Percentiles rank a stretch among this genome's conserved stretches.
Conservation (phyloP, 129 eudicot genomes). For the Scalesia atractyloides region DNA sequence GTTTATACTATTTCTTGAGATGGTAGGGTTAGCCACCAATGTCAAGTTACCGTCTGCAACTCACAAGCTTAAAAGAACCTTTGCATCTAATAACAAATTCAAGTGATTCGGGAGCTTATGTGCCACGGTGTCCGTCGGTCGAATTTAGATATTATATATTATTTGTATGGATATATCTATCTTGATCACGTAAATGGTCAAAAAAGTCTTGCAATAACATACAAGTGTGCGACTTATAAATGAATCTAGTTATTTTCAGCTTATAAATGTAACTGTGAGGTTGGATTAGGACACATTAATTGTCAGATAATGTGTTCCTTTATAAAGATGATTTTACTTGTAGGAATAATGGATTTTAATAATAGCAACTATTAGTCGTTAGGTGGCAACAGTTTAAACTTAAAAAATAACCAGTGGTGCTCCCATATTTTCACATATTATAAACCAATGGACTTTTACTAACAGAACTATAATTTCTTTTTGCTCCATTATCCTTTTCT, state of each 20-base stretch:
- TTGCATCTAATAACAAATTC: slow-evolving; percentile 14
- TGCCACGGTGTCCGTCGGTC: neutral
- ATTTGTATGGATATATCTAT: neutral
- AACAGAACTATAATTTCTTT: too few relatives aligned
- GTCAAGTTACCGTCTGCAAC: slow-evolving; percentile 63
- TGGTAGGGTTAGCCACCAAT: slow-evolving; percentile 73
- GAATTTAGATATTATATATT: neutral
- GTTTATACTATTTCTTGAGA: slow-evolving; percentile 57
- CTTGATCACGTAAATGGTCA: neutral
- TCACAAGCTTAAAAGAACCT: slow-evolving; percentile 53
- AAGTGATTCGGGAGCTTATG: neutral
- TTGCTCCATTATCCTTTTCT: too few relatives aligned
- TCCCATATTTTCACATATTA: too few relatives aligned
- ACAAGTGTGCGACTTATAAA: neutral
- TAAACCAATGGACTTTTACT: too few relatives aligned
- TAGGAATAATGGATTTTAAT: too few relatives aligned
- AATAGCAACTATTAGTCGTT: too few relatives aligned
- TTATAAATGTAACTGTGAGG: neutral
- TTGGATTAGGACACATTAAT: neutral
- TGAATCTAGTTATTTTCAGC: neutral
- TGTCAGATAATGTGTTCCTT: too few relatives aligned
- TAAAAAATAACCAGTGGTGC: too few relatives aligned
- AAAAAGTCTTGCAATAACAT: neutral
- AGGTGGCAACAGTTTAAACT: too few relatives aligned
- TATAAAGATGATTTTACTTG: neutral